Evolutionary conservation across 441 rosid species (phyloP).

Genomic region (Euphorbia celastroides): DNA sequence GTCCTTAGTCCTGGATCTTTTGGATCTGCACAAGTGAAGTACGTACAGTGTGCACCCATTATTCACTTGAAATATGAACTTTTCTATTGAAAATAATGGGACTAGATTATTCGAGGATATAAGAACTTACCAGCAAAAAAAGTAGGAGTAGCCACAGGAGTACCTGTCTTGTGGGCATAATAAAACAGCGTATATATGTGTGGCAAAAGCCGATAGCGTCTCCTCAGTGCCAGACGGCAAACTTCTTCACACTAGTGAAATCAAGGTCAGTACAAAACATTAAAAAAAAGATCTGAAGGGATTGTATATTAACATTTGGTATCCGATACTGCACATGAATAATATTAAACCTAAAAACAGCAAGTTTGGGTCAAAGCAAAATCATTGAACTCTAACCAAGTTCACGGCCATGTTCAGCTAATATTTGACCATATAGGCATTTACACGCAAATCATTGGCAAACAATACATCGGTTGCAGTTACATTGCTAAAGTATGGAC

Average conservation of each 20-base stretch:
- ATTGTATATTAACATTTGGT: background rate
- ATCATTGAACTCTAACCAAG: background rate
- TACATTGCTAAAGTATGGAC: conserved; percentile 15
- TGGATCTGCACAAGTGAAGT: conserved; percentile 50
- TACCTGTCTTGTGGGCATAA: conserved; percentile 75
- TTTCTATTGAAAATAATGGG: conserved; percentile 13
- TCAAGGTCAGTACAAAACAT: conserved; percentile 13
- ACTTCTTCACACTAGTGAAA: conserved; percentile 84
- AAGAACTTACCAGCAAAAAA: conserved; percentile 71
- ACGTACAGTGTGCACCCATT: background rate
- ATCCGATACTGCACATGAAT: background rate
- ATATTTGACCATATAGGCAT: background rate
- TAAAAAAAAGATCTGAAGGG: background rate
- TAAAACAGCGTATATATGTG: conserved; percentile 87
- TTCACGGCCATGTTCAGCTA: background rate
- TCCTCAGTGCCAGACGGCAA: conserved; percentile 81
- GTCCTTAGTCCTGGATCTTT: conserved; percentile 66
- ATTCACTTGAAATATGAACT: conserved; percentile 4
- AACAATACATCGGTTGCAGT: background rate
- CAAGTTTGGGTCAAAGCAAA: background rate
- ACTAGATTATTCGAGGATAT: conserved; percentile 9
- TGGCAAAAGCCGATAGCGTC: conserved; percentile 87
- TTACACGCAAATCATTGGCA: background rate
- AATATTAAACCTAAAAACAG: background rate
- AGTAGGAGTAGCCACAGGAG: conserved; percentile 75